Evolutionary conservation across 805 yeast genomes (phyloP).

Genomic region (Isabelozyma gotoi): DNA sequence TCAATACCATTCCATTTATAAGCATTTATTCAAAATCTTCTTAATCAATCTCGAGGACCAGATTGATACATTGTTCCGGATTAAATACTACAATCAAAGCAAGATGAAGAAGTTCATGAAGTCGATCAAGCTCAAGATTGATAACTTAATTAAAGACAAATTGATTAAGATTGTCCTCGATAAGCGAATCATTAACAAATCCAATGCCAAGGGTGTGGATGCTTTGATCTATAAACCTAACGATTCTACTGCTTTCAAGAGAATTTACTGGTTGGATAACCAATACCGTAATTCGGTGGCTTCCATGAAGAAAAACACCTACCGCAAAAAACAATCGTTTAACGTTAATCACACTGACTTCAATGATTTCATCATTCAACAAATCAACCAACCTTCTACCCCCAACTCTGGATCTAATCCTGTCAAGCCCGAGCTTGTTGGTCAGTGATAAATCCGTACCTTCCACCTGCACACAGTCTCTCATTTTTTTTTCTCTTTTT

Average conservation of each 20-base stretch:
- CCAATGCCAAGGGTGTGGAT: conserved; percentile 12
- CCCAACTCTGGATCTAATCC: background rate
- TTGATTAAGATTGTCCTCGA: conserved; percentile 20
- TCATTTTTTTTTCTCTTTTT: background rate
- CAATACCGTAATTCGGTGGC: background rate
- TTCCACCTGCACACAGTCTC: background rate
- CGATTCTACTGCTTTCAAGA: conserved; percentile 21
- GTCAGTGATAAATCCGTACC: background rate
- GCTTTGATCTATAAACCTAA: conserved; percentile 28
- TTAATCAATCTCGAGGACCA: conserved; percentile 38
- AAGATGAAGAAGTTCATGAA: conserved; percentile 27
- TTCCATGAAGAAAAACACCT: background rate
- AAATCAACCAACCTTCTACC: background rate
- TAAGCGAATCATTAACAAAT: conserved; percentile 2
- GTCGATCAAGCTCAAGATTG: conserved; percentile 23
- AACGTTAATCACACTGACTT: background rate
- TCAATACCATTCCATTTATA: conserved; percentile 22
- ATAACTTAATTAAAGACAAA: conserved; percentile 23
- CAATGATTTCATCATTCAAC: background rate
- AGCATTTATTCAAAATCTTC: conserved; percentile 36
- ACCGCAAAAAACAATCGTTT: background rate
- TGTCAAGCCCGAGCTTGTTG: background rate
- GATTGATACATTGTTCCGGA: conserved; percentile 32
- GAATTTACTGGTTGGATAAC: conserved; percentile 30
- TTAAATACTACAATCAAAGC: conserved; percentile 33